Conservation (phyloP, 2,329 filamentous ascomycete species). For the Exophiala sp. region DNA sequence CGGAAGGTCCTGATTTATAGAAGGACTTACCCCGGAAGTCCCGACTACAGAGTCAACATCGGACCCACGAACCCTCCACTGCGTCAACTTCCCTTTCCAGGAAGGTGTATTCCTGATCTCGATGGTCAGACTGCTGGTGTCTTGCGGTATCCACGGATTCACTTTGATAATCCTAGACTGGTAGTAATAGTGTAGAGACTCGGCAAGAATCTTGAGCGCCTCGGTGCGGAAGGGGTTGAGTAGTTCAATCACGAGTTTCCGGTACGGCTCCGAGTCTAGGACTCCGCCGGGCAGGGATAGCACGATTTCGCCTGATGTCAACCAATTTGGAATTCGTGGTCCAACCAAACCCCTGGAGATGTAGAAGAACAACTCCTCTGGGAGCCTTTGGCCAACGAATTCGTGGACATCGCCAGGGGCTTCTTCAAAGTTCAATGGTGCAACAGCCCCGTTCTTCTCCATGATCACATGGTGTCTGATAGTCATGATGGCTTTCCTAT, state of each 20-base stretch:
- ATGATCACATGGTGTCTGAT: conserved; percentile 85
- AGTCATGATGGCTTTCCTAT: conserved; percentile 75
- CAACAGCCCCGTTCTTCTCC: conserved; percentile 67
- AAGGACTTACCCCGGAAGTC: conserved; percentile 30
- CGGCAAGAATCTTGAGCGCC: conserved; percentile 70
- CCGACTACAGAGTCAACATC: conserved; percentile 13
- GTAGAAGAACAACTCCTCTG: conserved; percentile 86
- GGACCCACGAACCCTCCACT: conserved; percentile 66
- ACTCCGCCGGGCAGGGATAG: conserved; percentile 82
- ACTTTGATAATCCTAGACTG: conserved; percentile 71
- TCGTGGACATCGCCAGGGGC: conserved; percentile 80
- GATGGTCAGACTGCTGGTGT: conserved; percentile 58
- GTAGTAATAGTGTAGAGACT: conserved; percentile 75
- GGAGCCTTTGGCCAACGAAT: conserved; percentile 82
- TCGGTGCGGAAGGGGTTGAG: conserved; percentile 70
- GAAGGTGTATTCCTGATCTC: conserved; percentile 54
- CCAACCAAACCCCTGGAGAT: conserved; percentile 76
- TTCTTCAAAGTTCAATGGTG: conserved; percentile 64
- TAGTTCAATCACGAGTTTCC: conserved; percentile 66
- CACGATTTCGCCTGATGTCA: conserved; percentile 71
- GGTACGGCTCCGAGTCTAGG: conserved; percentile 72
- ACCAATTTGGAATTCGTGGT: conserved; percentile 70
- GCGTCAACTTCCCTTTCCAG: conserved; percentile 49
- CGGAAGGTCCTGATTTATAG: conserved; percentile 12
- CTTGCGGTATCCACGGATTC: conserved; percentile 75